A percentile compares a stretch with the other conserved stretches of the same genome.
Conservation (phyloP, 768 basidiomycete genomes). For the Russula abietina region DNA sequence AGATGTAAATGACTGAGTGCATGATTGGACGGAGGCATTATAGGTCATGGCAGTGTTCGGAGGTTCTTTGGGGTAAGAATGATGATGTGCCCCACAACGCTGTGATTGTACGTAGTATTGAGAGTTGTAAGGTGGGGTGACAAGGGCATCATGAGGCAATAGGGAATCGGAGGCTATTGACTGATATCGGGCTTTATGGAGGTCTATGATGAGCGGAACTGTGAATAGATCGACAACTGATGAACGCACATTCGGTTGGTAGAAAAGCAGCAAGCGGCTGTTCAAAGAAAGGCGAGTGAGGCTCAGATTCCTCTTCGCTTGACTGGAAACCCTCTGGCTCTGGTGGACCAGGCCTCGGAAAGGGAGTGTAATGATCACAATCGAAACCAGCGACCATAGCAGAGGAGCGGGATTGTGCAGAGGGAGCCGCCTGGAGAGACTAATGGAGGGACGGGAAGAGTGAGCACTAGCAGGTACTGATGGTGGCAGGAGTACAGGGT, state of each 20-base stretch:
- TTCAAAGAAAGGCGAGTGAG: conserved; percentile 69
- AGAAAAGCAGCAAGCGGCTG: conserved; percentile 38
- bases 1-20: conserved; percentile 22
- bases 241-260: conserved; percentile 31
- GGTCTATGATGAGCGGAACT: conserved; percentile 13
- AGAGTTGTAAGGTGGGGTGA: conserved; percentile 20
- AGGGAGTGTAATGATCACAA: conserved; percentile 53
- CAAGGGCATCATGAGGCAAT: conserved; percentile 22
- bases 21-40: conserved; percentile 21
- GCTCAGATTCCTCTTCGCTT: conserved; percentile 69
- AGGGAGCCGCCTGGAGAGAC: conserved; percentile 28
- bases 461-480: conserved; percentile 31
- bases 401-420: conserved; percentile 26
- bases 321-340: conserved; percentile 62
- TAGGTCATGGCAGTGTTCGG: conserved; percentile 18
- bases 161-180: conserved; percentile 22
- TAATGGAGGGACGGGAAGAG: conserved; percentile 28
- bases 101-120: conserved; percentile 21
- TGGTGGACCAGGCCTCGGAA: conserved; percentile 43
- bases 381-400: conserved; percentile 52
- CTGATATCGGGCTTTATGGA: conserved; percentile 66
- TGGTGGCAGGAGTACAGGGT: conserved; percentile 30
- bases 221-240: conserved; percentile 24
- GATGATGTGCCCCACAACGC: conserved; percentile 16
- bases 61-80: conserved; percentile 23